Evolutionary conservation across 2,329 filamentous ascomycete genomes (phyloP).

Genomic region (Aaosphaeria pasadenensis): DNA sequence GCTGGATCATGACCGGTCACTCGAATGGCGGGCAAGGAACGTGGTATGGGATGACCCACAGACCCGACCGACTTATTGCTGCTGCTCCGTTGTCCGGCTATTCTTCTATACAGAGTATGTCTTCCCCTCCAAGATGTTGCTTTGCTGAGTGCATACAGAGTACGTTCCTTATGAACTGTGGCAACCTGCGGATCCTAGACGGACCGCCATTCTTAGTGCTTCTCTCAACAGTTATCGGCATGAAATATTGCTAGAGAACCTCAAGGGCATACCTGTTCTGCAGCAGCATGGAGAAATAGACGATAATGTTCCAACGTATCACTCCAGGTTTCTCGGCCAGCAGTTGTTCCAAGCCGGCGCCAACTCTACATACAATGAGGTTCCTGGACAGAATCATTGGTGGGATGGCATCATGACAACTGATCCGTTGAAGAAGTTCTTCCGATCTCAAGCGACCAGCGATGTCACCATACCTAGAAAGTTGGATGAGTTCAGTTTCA

Average conservation of each 20-base stretch:
- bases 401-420: conserved; percentile 57
- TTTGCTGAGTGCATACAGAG: conserved; percentile 26
- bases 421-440: conserved; percentile 47
- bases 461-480: conserved; percentile 14
- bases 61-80: conserved; percentile 55
- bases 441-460: conserved; percentile 33
- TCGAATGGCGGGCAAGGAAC: conserved; percentile 61
- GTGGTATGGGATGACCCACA: conserved; percentile 56
- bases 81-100: conserved; percentile 59
- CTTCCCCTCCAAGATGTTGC: conserved; percentile 13
- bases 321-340: conserved; percentile 54
- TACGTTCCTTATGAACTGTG: conserved; percentile 59
- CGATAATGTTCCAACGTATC: conserved; percentile 58
- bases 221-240: conserved; percentile 54
- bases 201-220: conserved; percentile 46
- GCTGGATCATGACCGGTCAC: conserved; percentile 56
- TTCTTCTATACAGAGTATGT: conserved; percentile 51
- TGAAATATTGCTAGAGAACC: conserved; percentile 53
- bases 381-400: conserved; percentile 50
- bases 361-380: conserved; percentile 49
- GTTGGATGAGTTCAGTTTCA: conserved; percentile 43
- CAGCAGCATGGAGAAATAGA: conserved; percentile 57
- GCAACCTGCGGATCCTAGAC: conserved; percentile 52
- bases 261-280: conserved; percentile 51
- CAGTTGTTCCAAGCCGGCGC: conserved; percentile 44